phyloP scores from a whole-genome alignment of 1,139 yeast species.

The Geotrichum cucujoidarum region DNA sequence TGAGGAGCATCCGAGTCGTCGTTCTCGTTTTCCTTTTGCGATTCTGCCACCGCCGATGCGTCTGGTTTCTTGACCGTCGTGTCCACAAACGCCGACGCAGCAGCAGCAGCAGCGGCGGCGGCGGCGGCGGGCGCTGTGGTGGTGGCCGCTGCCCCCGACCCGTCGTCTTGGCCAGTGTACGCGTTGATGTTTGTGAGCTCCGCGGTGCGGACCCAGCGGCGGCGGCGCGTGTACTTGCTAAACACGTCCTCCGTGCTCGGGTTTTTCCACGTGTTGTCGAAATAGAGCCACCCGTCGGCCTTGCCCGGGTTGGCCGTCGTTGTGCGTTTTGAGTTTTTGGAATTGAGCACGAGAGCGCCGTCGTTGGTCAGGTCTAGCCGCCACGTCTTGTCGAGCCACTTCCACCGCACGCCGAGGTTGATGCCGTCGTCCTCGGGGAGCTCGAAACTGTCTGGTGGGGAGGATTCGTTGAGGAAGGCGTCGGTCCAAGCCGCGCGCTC shows the following conservation, averaged over 20 bases:
- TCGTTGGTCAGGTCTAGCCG: conserved; percentile 82
- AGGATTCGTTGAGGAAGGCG: conserved; percentile 82
- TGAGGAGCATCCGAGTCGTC: too few species aligned
- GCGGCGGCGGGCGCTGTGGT: too few species aligned
- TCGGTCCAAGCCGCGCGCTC: conserved; percentile 98
- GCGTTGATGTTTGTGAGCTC: conserved; percentile 61
- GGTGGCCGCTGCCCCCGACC: too few species aligned
- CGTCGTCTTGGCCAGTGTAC: too few species aligned
- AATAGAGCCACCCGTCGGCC: conserved; percentile 84
- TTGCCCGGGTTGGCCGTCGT: conserved; percentile 61
- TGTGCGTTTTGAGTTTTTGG: conserved; percentile 52
- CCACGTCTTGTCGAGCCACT: conserved; percentile 95
- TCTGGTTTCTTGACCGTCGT: too few species aligned
- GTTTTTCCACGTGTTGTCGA: conserved; percentile 89
- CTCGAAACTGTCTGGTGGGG: conserved; percentile 68
- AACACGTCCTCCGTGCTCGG: conserved; percentile 85
- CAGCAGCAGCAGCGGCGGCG: too few species aligned
- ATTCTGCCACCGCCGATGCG: too few species aligned
- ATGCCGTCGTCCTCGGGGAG: conserved; percentile 74
- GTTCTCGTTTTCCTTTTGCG: too few species aligned
- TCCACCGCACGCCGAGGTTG: conserved; percentile 62
- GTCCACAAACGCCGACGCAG: too few species aligned
- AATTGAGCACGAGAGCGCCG: conserved; percentile 46
- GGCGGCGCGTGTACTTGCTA: conserved; percentile 84
- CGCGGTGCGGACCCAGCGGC: conserved; percentile 95